Evolutionary conservation across 495 filamentous ascomycete species (phyloP), one percentile per base, ranked within the genome.

Genomic region (Hyphodiscus hymeniophilus): DNA sequence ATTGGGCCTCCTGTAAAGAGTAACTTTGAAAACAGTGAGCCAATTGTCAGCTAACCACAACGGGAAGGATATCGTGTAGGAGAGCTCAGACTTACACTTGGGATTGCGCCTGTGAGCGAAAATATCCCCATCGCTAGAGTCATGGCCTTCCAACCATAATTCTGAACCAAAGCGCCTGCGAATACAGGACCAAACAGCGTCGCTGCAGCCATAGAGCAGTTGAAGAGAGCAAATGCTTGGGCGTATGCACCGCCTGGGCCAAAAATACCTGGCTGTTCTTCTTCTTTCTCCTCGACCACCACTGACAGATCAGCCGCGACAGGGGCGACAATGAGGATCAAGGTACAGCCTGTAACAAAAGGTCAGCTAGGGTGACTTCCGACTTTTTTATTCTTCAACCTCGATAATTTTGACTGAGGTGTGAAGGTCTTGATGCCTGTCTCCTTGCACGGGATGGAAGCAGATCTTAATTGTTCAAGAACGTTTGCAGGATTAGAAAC

Each of bases 281-380:
- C 65, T 39, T 80, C 74, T 42, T 79, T 70, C 7, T 66, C 69
- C 15, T 73, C 63, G 7, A 84, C 78, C 5, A 80, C 67, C 20
- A 80, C 76, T 6, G 59, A 64, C 15, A 70, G 65, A 33, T 89
- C 87, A 0, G 82, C 82, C 66, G 86, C 74, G 15, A 87, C 60
- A 0, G 83, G 76, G 3, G 80, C 70, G 42, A 80, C 71, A 3
- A 73, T 63, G 8, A 81, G 30, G 7, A 32, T 32, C 7, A 32
- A n/a, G 30, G 30, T 32, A 32, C 30, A 32, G n/a, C 30, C 30
- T 32, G 30, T 32, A 32, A n/a, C 30, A 32, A 32, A 7, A 7
- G n/a, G n/a, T 32, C 7, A 32, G 30, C n/a, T n/a, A n/a, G n/a
- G n/a, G n/a, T n/a, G n/a, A n/a, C n/a, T n/a, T n/a, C n/a, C n/a